Base-by-base conservation (phyloP, 331 rosid species). In the Prunus yedoensis region DNA sequence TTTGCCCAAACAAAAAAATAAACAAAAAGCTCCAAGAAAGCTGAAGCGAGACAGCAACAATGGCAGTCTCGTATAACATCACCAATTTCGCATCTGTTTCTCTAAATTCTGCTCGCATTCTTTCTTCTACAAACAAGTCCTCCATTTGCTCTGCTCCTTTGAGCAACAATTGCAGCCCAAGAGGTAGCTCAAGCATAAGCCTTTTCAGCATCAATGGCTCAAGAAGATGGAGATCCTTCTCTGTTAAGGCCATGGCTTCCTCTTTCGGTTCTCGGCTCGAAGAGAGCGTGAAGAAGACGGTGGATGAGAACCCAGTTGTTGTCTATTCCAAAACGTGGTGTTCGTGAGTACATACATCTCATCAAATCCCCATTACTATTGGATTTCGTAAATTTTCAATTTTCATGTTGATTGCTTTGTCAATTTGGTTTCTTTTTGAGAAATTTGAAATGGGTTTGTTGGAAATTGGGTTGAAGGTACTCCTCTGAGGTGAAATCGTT, bases 261-360 rank as follows among this genome's bases (percentile, higher is more conserved):
- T 92, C 99, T 0, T 94, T 94, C 50, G 97, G 97, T 23, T 94
- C 97, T 85, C 91, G 97, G 32, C 99, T 94, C 68, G 97, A 94
- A 80, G 97, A 94, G 66, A 85, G 74, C 78, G 85, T 94, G n/a
- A 92, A 89, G 87, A 90, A 86, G 72, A 92, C 97, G 1, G 75
- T 92, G 23, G 45, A 85, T 0, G 85, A 82, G 1, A 92, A 92
- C 74, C 92, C 93, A 0, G 90, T 94, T 38, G 99, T 92, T 3
- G 89, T 94, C 63, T 94, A 94, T 80, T 94, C 99, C 84, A 94
- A 94, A 82, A 84, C 92, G 3, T 94, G 99, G 99, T 94, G 99
- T 75, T 90, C 97, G 95, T 93, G 68, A 79, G 97, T 89, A 35
- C 74, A 51, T 3, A 62, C 8, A 77, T 78, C 79, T 15, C 18